A percentile compares a stretch with the other conserved stretches of the same genome.
Conservation (phyloP, 306 rosid species). For the Castanopsis chinensis region DNA sequence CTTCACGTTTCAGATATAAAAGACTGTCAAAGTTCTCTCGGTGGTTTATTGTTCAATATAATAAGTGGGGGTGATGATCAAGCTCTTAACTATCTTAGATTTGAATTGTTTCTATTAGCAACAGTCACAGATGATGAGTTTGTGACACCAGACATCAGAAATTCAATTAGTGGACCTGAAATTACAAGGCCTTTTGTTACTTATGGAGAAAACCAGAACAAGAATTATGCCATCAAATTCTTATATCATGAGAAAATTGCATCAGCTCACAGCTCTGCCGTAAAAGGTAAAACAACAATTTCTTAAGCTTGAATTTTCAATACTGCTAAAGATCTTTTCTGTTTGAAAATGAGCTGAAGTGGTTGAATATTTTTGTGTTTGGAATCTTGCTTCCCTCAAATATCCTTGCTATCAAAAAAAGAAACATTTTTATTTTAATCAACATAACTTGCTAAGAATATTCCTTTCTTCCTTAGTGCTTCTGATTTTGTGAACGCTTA, state of each 20-base stretch:
- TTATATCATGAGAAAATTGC: constrained; percentile 41
- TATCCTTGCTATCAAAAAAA: background rate
- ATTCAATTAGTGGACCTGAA: constrained; percentile 25
- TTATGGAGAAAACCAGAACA: constrained; percentile 30
- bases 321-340: background rate
- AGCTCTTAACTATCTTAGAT: constrained; percentile 60
- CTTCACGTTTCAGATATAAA: constrained; percentile 74
- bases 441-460: background rate
- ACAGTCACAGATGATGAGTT: constrained; percentile 27
- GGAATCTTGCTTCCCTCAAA: background rate
- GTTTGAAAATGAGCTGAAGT: background rate
- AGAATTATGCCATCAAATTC: constrained; percentile 43
- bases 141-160: constrained; percentile 22
- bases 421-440: background rate
- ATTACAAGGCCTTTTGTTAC: constrained; percentile 21
- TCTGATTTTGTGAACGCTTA: background rate
- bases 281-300: constrained; percentile 59
- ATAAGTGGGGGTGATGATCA: constrained; percentile 98
- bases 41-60: constrained; percentile 44
- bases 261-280: constrained; percentile 90
- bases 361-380: background rate
- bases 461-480: background rate
- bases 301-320: background rate
- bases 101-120: constrained; percentile 48
- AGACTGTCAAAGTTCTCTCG: constrained; percentile 31